These are phyloP conservation scores for Magnolia kwangsiensis DNA, from an alignment of 164 flowering plant species.

Conservation along the genomic window DNA sequence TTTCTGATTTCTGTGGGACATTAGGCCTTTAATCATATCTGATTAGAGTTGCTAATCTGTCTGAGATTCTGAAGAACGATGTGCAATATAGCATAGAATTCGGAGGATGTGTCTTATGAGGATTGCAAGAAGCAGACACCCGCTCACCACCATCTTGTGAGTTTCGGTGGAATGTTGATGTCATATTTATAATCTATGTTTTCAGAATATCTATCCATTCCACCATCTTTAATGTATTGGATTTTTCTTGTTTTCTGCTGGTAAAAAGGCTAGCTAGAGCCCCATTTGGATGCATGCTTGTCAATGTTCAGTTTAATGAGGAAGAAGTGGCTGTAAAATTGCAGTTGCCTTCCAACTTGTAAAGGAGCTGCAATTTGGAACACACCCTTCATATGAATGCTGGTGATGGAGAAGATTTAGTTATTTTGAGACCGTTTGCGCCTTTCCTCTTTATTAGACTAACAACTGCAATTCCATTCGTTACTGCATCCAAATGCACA, in stretches of 20 bases:
- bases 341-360: neutral
- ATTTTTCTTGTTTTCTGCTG: neutral
- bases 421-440: too few relatives aligned
- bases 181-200: constrained; percentile 3
- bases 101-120: neutral
- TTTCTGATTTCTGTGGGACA: neutral
- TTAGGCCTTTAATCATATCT: neutral
- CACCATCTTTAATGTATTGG: too few relatives aligned
- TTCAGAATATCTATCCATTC: constrained; percentile 1
- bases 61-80: neutral
- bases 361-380: neutral
- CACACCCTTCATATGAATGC: too few relatives aligned
- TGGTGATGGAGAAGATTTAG: too few relatives aligned
- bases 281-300: too few relatives aligned
- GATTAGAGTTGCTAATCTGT: neutral
- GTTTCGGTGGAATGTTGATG: neutral
- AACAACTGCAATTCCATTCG: too few relatives aligned
- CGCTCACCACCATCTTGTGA: neutral
- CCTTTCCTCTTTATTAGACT: too few relatives aligned
- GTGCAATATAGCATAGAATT: neutral
- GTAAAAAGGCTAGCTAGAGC: neutral
- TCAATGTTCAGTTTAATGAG: neutral
- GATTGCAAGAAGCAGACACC: neutral
- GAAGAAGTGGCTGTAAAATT: neutral
- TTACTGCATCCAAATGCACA: too few relatives aligned